Conservation (phyloP, 495 filamentous ascomycete genomes). For the Penicillium verhagenii region DNA sequence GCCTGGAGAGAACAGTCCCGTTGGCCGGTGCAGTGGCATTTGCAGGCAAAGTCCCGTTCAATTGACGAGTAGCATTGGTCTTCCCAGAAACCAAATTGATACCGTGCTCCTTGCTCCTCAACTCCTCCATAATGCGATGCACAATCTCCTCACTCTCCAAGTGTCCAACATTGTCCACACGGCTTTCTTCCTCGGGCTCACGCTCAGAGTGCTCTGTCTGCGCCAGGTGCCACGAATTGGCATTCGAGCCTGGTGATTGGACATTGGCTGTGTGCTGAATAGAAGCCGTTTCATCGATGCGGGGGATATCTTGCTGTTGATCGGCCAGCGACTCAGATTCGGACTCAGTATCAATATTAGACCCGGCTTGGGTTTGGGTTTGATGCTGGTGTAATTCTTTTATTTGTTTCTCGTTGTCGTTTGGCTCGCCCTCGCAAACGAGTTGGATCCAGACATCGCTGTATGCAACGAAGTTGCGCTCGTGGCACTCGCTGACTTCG, state of each 20-base stretch:
- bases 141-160: slow-evolving; percentile 20
- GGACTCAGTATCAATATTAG: too few species aligned
- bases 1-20: slow-evolving; percentile 15
- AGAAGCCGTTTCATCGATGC: slow-evolving; percentile 11
- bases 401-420: neutral
- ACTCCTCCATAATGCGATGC: slow-evolving; percentile 19
- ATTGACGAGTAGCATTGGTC: slow-evolving; percentile 10
- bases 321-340: neutral
- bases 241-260: slow-evolving; percentile 28
- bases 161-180: slow-evolving; percentile 27
- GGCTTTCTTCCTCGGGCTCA: slow-evolving; percentile 18
- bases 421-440: slow-evolving; percentile 17
- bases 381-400: neutral
- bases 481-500: slow-evolving; percentile 28
- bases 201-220: slow-evolving; percentile 14
- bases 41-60: slow-evolving; percentile 10
- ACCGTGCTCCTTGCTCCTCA: slow-evolving; percentile 15
- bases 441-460: slow-evolving; percentile 36
- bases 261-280: slow-evolving; percentile 9
- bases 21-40: slow-evolving; percentile 23
- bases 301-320: slow-evolving; percentile 10
- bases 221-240: slow-evolving; percentile 20
- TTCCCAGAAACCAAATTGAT: slow-evolving; percentile 18
- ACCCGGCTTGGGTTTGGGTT: too few species aligned
- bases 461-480: slow-evolving; percentile 26